Percentiles rank a stretch among this genome's conserved stretches.
These are phyloP conservation scores for Vitis rupestris DNA, from an alignment of 164 flowering plant species.

Conservation along the genomic window DNA sequence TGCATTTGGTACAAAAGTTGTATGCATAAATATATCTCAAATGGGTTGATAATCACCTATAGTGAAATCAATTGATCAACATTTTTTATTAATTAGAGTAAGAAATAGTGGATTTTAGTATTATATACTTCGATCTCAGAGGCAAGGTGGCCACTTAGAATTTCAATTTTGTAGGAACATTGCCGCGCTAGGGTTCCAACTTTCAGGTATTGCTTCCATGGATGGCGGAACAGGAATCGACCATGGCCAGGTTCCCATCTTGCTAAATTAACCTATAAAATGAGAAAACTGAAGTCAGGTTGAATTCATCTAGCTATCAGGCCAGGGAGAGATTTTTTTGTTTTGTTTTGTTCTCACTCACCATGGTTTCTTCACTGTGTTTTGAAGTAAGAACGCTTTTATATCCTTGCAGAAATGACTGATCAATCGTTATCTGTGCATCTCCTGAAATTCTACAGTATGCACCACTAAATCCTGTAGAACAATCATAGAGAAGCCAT, in stretches of 20 bases:
- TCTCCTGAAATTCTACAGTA: background rate
- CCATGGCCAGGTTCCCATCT: conserved; percentile 21
- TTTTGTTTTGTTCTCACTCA: background rate
- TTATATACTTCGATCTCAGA: conserved; percentile 1
- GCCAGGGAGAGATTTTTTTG: background rate
- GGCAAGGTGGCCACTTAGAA: conserved; percentile 6
- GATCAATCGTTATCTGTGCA: background rate
- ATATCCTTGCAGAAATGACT: background rate
- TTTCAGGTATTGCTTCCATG: conserved; percentile 19
- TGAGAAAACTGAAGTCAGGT: background rate
- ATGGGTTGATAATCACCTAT: background rate
- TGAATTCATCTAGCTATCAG: too few relatives aligned
- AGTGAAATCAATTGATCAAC: background rate
- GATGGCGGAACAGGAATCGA: conserved; percentile 14
- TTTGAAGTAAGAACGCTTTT: conserved; percentile 6
- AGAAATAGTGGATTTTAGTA: background rate
- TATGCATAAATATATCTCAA: background rate
- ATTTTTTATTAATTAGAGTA: background rate
- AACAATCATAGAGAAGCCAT: background rate
- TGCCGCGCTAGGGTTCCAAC: conserved; percentile 10
- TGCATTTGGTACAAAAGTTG: too few relatives aligned
- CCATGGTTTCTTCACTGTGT: conserved; percentile 2
- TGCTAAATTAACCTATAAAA: conserved; percentile 14
- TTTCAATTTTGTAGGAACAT: conserved; percentile 13
- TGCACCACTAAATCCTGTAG: conserved; percentile 1